Percentiles rank a stretch among this genome's conserved stretches.
Conservation (phyloP, 768 basidiomycete species). For the Leccinum obscurum region DNA sequence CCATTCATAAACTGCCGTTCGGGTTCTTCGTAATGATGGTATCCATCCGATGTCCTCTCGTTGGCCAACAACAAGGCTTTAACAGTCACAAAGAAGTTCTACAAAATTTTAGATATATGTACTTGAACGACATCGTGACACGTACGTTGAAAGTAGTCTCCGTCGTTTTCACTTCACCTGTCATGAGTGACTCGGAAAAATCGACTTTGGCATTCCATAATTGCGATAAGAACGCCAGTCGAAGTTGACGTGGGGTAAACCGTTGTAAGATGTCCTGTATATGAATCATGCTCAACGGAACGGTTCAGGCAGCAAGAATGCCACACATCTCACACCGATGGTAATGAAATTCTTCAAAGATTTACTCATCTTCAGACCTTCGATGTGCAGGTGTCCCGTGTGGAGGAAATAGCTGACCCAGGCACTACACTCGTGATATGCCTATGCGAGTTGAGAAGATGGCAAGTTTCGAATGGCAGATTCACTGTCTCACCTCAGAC, state of each 20-base stretch:
- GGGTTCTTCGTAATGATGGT: slow-evolving; percentile 60
- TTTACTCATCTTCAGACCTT: slow-evolving; percentile 99
- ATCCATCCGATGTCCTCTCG: slow-evolving; percentile 52
- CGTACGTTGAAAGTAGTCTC: slow-evolving; percentile 86
- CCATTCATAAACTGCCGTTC: slow-evolving; percentile 69
- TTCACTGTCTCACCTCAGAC: slow-evolving; percentile 65
- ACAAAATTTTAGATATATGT: slow-evolving; percentile 7
- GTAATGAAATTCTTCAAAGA: slow-evolving; percentile 99
- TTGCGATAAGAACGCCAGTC: slow-evolving; percentile 88
- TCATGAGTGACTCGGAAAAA: slow-evolving; percentile 89
- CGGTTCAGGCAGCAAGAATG: background rate
- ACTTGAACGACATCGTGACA: slow-evolving; percentile 6
- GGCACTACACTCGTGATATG: slow-evolving; percentile 85
- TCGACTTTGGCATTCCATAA: slow-evolving; percentile 93
- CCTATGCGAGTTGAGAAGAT: slow-evolving; percentile 47
- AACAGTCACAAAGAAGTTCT: slow-evolving; percentile 94
- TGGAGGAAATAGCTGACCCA: slow-evolving; percentile 99
- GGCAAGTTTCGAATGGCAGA: background rate
- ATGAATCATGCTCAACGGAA: slow-evolving; percentile 5
- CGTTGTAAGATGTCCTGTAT: slow-evolving; percentile 80
- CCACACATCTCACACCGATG: slow-evolving; percentile 65
- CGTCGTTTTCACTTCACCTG: slow-evolving; percentile 81
- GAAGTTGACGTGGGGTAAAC: slow-evolving; percentile 84
- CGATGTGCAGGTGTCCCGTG: slow-evolving; percentile 97
- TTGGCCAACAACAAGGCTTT: slow-evolving; percentile 72